A percentile compares a stretch with the other conserved stretches of the same genome.
Conservation (phyloP, 164 flowering plant species). For the Vitis labrusca region DNA sequence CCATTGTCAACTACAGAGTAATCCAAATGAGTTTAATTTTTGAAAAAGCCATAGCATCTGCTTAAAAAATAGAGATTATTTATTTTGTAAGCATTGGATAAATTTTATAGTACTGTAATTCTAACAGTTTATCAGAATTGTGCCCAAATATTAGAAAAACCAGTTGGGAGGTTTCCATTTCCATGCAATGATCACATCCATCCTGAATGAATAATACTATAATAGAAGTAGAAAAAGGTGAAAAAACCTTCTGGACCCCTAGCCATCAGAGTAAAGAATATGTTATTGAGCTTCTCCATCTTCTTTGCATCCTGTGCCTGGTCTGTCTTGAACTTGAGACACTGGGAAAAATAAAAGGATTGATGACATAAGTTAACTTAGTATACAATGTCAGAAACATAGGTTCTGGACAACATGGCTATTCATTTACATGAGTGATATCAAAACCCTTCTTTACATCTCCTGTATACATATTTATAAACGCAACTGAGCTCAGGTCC, state of each 20-base stretch:
- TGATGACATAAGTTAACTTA: background rate
- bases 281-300: constrained; percentile 95
- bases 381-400: background rate
- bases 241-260: constrained; percentile 90
- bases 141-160: background rate
- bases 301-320: constrained; percentile 97
- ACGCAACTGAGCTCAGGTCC: background rate
- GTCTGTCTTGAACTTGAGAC: constrained; percentile 92
- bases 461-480: background rate
- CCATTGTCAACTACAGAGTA: too few relatives aligned
- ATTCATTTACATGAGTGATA: background rate
- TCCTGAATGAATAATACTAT: background rate
- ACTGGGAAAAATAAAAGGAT: constrained; percentile 39
- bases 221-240: background rate
- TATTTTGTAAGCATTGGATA: background rate
- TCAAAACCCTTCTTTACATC: background rate
- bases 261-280: constrained; percentile 89
- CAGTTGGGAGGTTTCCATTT: background rate
- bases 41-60: too few relatives aligned
- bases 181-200: background rate
- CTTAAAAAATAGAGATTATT: too few relatives aligned
- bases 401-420: background rate
- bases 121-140: too few relatives aligned
- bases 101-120: background rate
- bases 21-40: too few relatives aligned